Percentiles rank a stretch among this genome's conserved stretches.
Evolutionary conservation across 2,329 filamentous ascomycete species (phyloP).

Genomic region (Penicillium paneum): DNA sequence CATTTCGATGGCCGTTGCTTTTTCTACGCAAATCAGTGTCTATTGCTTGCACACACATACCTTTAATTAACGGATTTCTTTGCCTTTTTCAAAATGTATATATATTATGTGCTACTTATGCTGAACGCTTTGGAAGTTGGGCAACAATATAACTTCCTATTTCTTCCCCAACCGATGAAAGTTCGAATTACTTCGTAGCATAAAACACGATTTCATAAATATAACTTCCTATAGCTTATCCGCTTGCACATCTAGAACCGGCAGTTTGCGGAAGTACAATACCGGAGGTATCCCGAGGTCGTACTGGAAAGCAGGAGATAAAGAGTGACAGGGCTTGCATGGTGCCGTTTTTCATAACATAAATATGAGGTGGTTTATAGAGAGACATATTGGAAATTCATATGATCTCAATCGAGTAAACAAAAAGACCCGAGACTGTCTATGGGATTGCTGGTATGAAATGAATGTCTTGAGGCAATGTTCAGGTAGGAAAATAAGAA

Average conservation of each 20-base stretch:
- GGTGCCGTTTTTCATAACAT: not conserved
- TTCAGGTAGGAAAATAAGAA: not conserved
- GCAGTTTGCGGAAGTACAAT: no score
- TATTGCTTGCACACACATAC: not conserved
- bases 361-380: not conserved
- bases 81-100: not conserved
- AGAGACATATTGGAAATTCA: not conserved
- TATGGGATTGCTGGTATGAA: not conserved
- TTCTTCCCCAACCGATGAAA: not conserved
- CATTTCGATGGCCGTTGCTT: no score
- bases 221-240: not conserved
- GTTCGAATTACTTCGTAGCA: not conserved
- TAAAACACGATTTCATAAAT: not conserved
- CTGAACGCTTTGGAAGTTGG: not conserved
- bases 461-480: not conserved
- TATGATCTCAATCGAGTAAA: not conserved
- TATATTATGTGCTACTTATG: not conserved
- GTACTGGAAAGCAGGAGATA: not conserved
- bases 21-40: not conserved
- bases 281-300: not conserved
- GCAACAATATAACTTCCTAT: not conserved
- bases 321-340: not conserved
- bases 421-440: not conserved
- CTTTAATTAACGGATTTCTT: not conserved
- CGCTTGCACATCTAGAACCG: no score